Evolutionary conservation across 441 rosid species (phyloP).

Genomic region (Corymbia calophylla): DNA sequence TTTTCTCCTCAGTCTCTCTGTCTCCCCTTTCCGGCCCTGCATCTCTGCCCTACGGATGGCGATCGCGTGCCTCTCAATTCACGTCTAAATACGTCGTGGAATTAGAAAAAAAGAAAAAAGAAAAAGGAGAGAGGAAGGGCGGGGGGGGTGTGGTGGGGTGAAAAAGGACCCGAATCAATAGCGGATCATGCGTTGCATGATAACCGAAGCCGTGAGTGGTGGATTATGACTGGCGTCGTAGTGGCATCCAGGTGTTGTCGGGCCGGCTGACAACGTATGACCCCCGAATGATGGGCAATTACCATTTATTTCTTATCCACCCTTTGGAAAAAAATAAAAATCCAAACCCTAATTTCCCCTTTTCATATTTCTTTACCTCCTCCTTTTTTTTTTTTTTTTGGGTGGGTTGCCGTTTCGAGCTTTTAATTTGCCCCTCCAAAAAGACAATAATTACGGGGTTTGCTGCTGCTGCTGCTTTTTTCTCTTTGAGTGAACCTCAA

Average conservation of each 20-base stretch:
- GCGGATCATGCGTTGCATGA: neutral
- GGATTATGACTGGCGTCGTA: neutral
- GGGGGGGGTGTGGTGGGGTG: too few species aligned
- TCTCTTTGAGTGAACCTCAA: neutral
- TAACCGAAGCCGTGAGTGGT: neutral
- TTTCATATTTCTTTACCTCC: too few species aligned
- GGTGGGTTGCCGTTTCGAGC: neutral
- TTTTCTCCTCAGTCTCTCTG: too few species aligned
- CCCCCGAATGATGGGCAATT: neutral
- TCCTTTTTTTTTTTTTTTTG: rapidly evolving
- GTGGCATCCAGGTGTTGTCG: neutral
- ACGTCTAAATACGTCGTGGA: neutral
- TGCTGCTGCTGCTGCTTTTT: neutral
- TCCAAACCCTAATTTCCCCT: neutral
- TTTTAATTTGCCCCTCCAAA: neutral
- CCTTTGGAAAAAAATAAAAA: neutral
- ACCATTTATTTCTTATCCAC: neutral
- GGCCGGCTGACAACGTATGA: neutral
- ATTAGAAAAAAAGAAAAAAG: neutral
- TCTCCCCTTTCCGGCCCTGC: too few species aligned
- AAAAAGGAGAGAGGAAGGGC: too few species aligned
- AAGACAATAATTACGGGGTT: neutral
- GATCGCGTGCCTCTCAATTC: neutral
- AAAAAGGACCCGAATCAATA: neutral
- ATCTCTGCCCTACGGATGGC: neutral